Evolutionary conservation across 2,329 filamentous ascomycete genomes (phyloP), one percentile per base, ranked within the genome.

Genomic region (Eurotiales sp.): DNA sequence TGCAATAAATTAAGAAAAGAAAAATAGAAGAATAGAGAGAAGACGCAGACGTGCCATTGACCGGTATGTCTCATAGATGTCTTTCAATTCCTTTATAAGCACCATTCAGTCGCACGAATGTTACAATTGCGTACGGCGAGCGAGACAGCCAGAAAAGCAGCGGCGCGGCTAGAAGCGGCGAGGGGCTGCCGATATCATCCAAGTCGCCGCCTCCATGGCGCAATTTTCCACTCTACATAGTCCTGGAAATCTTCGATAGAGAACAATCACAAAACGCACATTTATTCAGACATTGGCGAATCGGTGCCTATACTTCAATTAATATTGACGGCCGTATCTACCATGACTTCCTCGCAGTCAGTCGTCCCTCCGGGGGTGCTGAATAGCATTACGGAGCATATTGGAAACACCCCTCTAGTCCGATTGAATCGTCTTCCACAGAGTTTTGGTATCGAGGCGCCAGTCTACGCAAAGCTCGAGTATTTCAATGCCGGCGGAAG

Each of bases 391-490:
- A 87, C 85, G 41, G 85, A 96, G 72, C 84, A 96, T 59, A 96
- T 99, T 62, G 92, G 91, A 64, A 92, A 95, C 72, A 96, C 92
- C 36, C 93, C 93, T n/a, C 84, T 99, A 49, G 90, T 99, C 37
- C 87, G 88, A 45, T 79, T 99, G 57, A 96, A 96, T 77, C 90
- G 87, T 75, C 85, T 99, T 56, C 93, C 93, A 3, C 86, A 93
- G 68, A 92, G 88, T 48, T 79, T 96, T 17, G 92, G 92, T 48
- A 88, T 99, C 64, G 84, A 93, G 68, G 88, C 88, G 52, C 86
- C 90, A 50, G 86, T 96, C 45, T 96, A 92, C 70, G 91, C 86
- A 56, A 96, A 96, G 73, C 81, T 91, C 53, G 91, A 96, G 73
- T 84, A 90, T 54, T 95, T 96, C 80, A 96, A 95, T 74, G 90